Base-by-base conservation (phyloP, 768 basidiomycete species). In the Galerina sulciceps region DNA sequence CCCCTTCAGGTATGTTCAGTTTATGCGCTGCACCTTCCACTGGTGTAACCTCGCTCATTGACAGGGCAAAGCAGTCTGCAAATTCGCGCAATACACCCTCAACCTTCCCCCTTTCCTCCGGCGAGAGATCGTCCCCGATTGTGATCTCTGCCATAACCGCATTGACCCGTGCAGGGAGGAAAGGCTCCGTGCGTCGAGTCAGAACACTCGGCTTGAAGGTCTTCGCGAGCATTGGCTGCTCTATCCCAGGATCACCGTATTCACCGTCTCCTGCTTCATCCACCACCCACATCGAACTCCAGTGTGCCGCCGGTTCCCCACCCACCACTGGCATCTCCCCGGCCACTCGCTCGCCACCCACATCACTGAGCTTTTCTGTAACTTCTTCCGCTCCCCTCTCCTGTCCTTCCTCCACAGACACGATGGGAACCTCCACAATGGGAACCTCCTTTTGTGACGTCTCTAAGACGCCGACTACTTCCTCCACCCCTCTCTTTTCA, bases 41-140 rank as follows among this genome's bases (percentile, higher is more conserved):
- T 0, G 64, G 59, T 1, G 44, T 48, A 2, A 81, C 79, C 55
- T 82, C 77, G 17, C 69, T 68, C 8, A 80, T 60, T 0, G 73
- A 70, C 1, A 80, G 60, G 5, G 77, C 76, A 54, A 79, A 82
- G 23, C 70, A 62, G 58, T 81, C 77, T 0, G 79, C 75, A 50
- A 67, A 79, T 46, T 73, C 55, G 0, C 6, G 37, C 0, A 81
- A 34, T 2, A 79, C 46, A 0, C 35, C 53, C 0, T 43, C 17
- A 0, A 79, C 72, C 11, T 58, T 14, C 2, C 10, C 13, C 2
- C 58, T 48, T 49, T 82, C 61, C 1, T 57, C 63, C 1, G 41
- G 26, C 0, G 67, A 63, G 0, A 81, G 45, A 49, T 80, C 76
- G 0, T 13, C 6, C 0, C 76, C 77, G 2, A 76, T 65, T 0